phyloP scores from a whole-genome alignment of 352 stramenopile genomes.

The Nothophytophthora sp. region DNA sequence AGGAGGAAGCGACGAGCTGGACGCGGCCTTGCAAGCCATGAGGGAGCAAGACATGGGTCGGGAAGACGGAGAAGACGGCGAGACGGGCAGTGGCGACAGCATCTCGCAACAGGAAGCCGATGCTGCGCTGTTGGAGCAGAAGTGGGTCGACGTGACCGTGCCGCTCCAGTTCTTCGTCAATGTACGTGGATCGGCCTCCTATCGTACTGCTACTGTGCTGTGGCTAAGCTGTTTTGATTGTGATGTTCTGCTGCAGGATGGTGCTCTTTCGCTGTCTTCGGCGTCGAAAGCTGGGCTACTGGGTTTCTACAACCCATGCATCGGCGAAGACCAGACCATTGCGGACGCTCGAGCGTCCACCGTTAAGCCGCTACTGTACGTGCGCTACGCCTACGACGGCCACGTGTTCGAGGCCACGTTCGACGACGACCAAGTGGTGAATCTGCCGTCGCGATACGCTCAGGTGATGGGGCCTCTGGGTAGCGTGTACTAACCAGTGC shows the following conservation, averaged over 20 bases:
- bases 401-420: conserved; percentile 85
- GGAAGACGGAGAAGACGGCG: conserved; percentile 21
- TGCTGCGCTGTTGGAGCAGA: conserved; percentile 32
- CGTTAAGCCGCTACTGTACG: conserved; percentile 66
- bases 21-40: conserved; percentile 16
- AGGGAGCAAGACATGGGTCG: conserved; percentile 18
- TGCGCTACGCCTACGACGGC: conserved; percentile 74
- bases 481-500: conserved; percentile 58
- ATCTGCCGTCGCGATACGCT: conserved; percentile 71
- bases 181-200: conserved; percentile 19
- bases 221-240: conserved; percentile 4
- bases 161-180: conserved; percentile 84
- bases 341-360: conserved; percentile 25
- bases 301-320: conserved; percentile 84
- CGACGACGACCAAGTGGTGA: conserved; percentile 68
- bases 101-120: conserved; percentile 20
- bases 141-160: conserved; percentile 79
- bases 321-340: conserved; percentile 45
- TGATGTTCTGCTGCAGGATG: conserved; percentile 40
- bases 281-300: conserved; percentile 70
- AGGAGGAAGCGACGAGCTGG: conserved; percentile 16
- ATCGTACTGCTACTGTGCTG: neutral
- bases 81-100: conserved; percentile 11
- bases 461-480: conserved; percentile 68
- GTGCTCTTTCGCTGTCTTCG: conserved; percentile 46